Base-by-base conservation (phyloP, 371 early-diverging fungal species). In the Haplosporangium sp. region DNA sequence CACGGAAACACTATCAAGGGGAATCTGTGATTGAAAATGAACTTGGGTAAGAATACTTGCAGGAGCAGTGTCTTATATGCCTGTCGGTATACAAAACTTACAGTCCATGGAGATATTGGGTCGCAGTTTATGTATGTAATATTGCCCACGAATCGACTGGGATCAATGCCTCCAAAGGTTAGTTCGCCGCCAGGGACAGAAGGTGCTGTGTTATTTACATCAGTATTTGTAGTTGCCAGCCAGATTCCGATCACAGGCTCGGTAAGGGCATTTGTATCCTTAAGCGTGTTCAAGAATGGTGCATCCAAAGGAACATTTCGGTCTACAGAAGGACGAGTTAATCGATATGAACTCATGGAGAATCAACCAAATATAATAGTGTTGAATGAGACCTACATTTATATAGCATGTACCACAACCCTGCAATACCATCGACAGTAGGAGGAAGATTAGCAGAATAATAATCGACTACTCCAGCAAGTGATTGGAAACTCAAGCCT, bases 121-220 rank as follows among this genome's bases (percentile, higher is more conserved):
- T 58, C 63, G 44, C 72, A 74, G 61, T 81, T 39, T 10, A 61
- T 38, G 34, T 88, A 91, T 19, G 74, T 76, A 27, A 92, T 53
- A 13, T 84, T 61, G 34, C 93, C 93, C 0, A 74, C 78, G 67
- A 86, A 91, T 61, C 88, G 89, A 4, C 83, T 64, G 5, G 69
- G 37, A 69, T 92, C 88, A 5, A 85, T 71, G 17, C 92, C 92
- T 44, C 90, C 91, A 72, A 92, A 86, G 13, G 89, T 89, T 44
- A 92, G 70, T 71, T 91, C 91, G 34, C 92, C 93, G 5, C 82
- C 75, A 13, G 77, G 65, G 1, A 67, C 61, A 10, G 71, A 40
- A 34, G 5, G 7, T 0, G 39, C 50, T 2, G 10, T 35, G 0
- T 27, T 13, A 45, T 45, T 45, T 8, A 45, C 15, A 27, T 27